Base-by-base conservation (phyloP, 2,329 filamentous ascomycete genomes). In the Dryadomyces sulphureus region DNA sequence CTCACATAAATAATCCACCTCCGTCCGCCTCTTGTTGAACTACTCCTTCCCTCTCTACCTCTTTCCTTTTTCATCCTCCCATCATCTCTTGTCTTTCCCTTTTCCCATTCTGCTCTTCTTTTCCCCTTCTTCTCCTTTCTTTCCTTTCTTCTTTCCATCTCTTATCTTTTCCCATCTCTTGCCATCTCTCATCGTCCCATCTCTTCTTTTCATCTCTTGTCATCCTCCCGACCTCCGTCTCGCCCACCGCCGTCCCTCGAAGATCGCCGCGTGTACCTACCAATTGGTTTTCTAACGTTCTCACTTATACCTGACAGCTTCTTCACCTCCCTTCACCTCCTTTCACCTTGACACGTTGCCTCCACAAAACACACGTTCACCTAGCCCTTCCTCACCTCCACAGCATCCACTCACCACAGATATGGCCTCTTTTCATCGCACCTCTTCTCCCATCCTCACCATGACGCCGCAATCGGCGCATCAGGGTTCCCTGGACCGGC, bases 371-470 rank as follows among this genome's bases (percentile, higher is more conserved):
- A 21, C 3, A 17, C 22, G 25, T 27, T 8, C 36, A 21, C 12
- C 17, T 38, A n/a, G n/a, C n/a, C n/a, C n/a, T 17, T 38, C 2
- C 12, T 20, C 17, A 38, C 27, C 42, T 36, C 42, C 24, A 16
- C 19, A 14, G 32, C 42, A 27, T 30, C 14, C 27, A 16, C 34
- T 17, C 16, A 36, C 34, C 16, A 45, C 36, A 40, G 25, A 40
- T 40, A 71, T 71, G 68, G 59, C 66, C 45, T 65, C 64, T 52
- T 69, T 67, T 56, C 59, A 63, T 54, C 60, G 63, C 52, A 60
- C 62, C 49, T 61, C 65, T 47, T 69, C 67, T 52, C 69, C 69
- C 43, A 62, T 71, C 53, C 61, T 72, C 51, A 65, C 64, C 59
- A 67, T 70, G 60, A 61, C 62, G 45, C 61, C 65, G 47, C 66